Evolutionary conservation across 768 basidiomycete genomes (phyloP).

Genomic region (Agaricus sinodeliciosus): DNA sequence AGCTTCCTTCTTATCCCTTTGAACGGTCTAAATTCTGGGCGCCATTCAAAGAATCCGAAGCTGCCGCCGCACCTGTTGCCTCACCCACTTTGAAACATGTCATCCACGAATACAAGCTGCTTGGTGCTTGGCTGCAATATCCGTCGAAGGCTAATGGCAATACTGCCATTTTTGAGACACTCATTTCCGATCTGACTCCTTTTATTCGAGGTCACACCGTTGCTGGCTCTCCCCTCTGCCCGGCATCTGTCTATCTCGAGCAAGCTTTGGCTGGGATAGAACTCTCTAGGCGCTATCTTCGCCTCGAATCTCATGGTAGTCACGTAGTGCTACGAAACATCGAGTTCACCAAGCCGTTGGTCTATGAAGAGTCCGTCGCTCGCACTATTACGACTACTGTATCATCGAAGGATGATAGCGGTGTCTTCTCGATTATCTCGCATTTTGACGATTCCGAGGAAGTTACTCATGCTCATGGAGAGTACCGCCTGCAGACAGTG

Average conservation of each 20-base stretch:
- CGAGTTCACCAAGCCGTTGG: conserved; percentile 48
- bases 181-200: conserved; percentile 35
- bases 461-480: conserved; percentile 39
- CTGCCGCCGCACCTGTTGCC: neutral
- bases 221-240: conserved; percentile 49
- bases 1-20: conserved; percentile 63
- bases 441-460: conserved; percentile 23
- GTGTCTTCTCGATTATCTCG: conserved; percentile 44
- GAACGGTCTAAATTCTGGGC: conserved; percentile 53
- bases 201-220: conserved; percentile 55
- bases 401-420: conserved; percentile 29
- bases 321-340: conserved; percentile 24
- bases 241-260: conserved; percentile 56
- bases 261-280: conserved; percentile 33
- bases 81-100: conserved; percentile 12
- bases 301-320: neutral
- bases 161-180: conserved; percentile 47
- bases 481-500: conserved; percentile 30
- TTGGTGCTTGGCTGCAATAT: conserved; percentile 13
- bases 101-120: conserved; percentile 9
- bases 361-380: conserved; percentile 20
- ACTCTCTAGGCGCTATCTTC: conserved; percentile 3
- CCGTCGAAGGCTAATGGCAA: conserved; percentile 29
- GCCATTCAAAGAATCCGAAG: conserved; percentile 27
- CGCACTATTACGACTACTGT: conserved; percentile 16